Base-by-base conservation (phyloP, 1,284 basidiomycete species). In the Malassezia obtusa region DNA sequence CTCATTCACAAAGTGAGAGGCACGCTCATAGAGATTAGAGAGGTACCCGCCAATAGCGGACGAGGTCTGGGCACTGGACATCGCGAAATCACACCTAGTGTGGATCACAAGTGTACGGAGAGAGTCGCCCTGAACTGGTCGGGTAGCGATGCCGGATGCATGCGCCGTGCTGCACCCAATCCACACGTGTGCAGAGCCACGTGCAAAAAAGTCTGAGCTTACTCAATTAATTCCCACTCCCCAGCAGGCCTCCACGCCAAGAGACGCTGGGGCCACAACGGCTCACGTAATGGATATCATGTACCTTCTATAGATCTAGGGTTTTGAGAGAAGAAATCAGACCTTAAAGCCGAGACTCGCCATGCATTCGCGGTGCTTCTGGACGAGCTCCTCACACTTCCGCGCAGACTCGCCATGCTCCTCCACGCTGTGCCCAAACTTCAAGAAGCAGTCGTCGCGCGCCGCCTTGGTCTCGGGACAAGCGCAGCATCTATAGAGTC, bases 381-480 rank as follows among this genome's bases (percentile, higher is more conserved):
- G 80, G 14, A 96, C 81, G 41, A 90, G 77, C 49, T 85, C 82
- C 67, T 80, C 82, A 78, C 91, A 95, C 73, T 84, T 84, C 56
- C 83, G 82, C 54, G 81, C 80, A 15, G 84, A 85, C 59, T 83
- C 82, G 30, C 65, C 63, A 30, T 64, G 60, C 48, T 72, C 68
- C 35, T 82, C 80, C 7, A 83, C 76, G 65, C 83, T 82, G 62
- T 79, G 80, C 6, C 76, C 76, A 43, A 71, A 74, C 60, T 83
- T 81, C 62, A 96, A 78, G 79, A 94, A 95, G 77, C 92, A 98
- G 64, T 90, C 85, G 76, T 98, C 92, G 31, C 92, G 81, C 24
- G 80, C 80, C 7, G 84, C 81, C 76, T 98, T 98, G 0, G 90
- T 94, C 65, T 90, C 82, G 12, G 90, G 89, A 75, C 91, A 98